Evolutionary conservation across 768 basidiomycete species (phyloP), one percentile per base, ranked within the genome.

Genomic region (Mycena filopes): DNA sequence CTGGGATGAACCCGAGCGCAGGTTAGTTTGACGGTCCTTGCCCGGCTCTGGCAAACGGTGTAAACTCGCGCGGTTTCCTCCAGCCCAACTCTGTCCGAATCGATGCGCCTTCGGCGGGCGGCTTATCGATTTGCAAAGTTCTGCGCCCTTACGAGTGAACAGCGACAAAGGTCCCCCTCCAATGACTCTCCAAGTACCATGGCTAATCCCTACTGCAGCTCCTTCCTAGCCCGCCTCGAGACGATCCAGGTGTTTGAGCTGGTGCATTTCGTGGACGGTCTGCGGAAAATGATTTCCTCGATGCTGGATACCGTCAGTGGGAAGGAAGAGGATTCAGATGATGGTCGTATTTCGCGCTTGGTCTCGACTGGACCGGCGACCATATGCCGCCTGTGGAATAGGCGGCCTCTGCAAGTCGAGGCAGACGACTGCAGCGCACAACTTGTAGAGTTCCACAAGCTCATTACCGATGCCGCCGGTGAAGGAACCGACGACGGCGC

Each of bases 201-300:
- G 43, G 18, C 29, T 18, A 6, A 26, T 21, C 11, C 6, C 40
- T 10, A 1, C 53, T 16, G 9, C 54, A 60, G 51, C 53, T 38
- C 20, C 23, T 50, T 66, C 40, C 59, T 66, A 0, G n/a, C 38
- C n/a, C 48, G 13, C 9, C 65, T 66, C 40, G 13, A 15, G 40
- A 66, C 65, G 41, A 66, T 60, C 47, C 53, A 66, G 43, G 53
- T 48, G 4, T 66, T 60, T 15, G 46, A 66, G 42, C 38, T 66
- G 4, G 53, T 21, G 31, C 53, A 66, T 51, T 51, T 55, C 10
- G 58, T 60, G 11, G 59, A 66, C 2, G 58, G 65, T n/a, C 40
- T 55, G 28, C 28, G 54, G 12, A 55, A 60, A 53, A 55, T 65
- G 51, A 40, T 60, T 21, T 40, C 21, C 33, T 36, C 36, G 36